A percentile compares a stretch with the other conserved stretches of the same genome.
These are phyloP conservation scores for Fusarium caatingaense DNA, from an alignment of 2,329 filamentous ascomycete species.

Conservation along the genomic window DNA sequence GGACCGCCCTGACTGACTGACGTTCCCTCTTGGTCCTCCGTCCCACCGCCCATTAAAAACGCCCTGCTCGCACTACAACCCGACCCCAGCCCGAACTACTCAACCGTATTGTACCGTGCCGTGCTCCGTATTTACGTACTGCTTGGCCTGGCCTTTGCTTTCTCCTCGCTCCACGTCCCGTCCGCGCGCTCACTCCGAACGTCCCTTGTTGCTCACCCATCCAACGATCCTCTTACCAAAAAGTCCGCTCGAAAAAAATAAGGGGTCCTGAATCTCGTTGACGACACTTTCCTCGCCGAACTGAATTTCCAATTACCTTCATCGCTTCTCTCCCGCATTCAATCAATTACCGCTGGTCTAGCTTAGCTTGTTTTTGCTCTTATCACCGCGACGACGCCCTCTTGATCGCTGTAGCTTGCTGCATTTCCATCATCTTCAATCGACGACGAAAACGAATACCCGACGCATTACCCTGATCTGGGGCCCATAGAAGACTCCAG, in stretches of 20 bases:
- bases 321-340: constrained; percentile 4
- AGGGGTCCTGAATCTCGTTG: constrained; percentile 36
- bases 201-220: constrained; percentile 41
- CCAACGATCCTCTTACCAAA: constrained; percentile 34
- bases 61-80: constrained; percentile 24
- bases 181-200: constrained; percentile 37
- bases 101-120: constrained; percentile 27
- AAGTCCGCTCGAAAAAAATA: constrained; percentile 40
- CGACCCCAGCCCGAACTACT: constrained; percentile 21
- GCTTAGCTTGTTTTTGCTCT: constrained; percentile 18
- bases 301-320: constrained; percentile 11
- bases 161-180: constrained; percentile 35
- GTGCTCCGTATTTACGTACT: constrained; percentile 41
- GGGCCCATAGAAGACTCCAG: constrained; percentile 37
- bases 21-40: constrained; percentile 29
- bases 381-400: constrained; percentile 34
- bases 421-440: constrained; percentile 21
- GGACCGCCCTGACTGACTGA: constrained; percentile 31
- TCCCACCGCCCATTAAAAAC: constrained; percentile 46
- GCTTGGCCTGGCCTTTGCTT: constrained; percentile 18
- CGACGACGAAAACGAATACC: constrained; percentile 27
- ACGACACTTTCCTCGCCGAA: constrained; percentile 27
- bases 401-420: constrained; percentile 25
- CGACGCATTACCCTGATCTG: constrained; percentile 35
- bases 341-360: constrained; percentile 10